Percentiles rank a stretch among this genome's conserved stretches.
phyloP scores from a whole-genome alignment of 495 filamentous ascomycete genomes.

The Trichoderma virens region DNA sequence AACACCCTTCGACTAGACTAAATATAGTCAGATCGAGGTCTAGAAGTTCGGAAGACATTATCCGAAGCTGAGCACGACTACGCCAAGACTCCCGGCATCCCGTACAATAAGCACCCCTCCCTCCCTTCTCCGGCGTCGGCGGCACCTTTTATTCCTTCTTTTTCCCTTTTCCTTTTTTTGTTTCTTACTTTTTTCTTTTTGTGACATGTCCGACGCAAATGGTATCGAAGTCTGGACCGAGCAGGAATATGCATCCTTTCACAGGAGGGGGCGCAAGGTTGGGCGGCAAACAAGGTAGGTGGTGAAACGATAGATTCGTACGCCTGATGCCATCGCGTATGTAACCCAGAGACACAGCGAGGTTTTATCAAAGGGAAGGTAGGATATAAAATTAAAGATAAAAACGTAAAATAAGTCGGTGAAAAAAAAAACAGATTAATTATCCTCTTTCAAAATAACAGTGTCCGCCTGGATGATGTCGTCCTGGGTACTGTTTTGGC shows the following conservation, averaged over 20 bases:
- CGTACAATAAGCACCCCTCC: background rate
- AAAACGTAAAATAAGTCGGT: background rate
- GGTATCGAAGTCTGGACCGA: too few species aligned
- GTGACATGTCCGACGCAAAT: background rate
- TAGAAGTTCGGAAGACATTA: background rate
- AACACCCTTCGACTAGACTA: background rate
- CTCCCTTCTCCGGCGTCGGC: background rate
- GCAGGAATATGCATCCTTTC: too few species aligned
- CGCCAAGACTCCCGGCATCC: background rate
- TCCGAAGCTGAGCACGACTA: background rate
- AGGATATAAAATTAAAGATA: background rate
- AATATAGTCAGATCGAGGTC: background rate
- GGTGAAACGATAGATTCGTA: too few species aligned
- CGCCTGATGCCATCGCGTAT: too few species aligned
- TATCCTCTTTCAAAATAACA: background rate
- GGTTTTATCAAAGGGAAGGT: background rate
- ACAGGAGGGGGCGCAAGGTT: too few species aligned
- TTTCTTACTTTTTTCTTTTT: too few species aligned
- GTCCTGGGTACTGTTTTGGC: background rate
- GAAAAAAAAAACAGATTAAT: too few species aligned
- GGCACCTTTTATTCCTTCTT: background rate
- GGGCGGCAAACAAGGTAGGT: too few species aligned
- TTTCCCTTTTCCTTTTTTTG: background rate
- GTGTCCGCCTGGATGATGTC: background rate
- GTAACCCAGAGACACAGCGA: too few species aligned